Evolutionary conservation across 805 yeast genomes (phyloP).

Genomic region (Saccharomycopsis fermentans): DNA sequence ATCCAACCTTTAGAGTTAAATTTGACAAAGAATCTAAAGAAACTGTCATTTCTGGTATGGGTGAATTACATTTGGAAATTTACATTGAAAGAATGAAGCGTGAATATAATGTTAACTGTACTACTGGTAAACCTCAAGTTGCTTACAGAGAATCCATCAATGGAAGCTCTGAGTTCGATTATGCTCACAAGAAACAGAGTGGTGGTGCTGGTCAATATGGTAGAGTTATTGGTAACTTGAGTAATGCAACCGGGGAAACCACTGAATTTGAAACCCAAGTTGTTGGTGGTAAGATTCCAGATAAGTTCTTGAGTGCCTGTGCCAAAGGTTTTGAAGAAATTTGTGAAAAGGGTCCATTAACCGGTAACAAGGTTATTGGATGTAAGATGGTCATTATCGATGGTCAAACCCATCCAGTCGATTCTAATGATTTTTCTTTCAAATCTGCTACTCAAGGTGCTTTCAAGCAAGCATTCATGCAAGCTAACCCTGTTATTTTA

Average conservation of each 20-base stretch:
- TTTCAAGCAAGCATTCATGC: conserved; percentile 80
- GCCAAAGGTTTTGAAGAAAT: conserved; percentile 92
- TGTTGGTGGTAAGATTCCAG: conserved; percentile 96
- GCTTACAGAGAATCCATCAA: conserved; percentile 92
- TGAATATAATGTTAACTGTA: conserved; percentile 92
- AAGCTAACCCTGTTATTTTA: conserved; percentile 75
- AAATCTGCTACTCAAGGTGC: conserved; percentile 88
- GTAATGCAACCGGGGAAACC: conserved; percentile 47
- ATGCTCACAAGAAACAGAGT: conserved; percentile 93
- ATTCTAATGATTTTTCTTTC: conserved; percentile 92
- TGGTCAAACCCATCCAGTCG: conserved; percentile 96
- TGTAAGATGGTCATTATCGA: conserved; percentile 89
- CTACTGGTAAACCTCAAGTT: conserved; percentile 95
- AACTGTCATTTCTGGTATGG: conserved; percentile 95
- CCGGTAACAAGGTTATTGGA: conserved; percentile 90
- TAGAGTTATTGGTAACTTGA: conserved; percentile 79
- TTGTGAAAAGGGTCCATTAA: conserved; percentile 90
- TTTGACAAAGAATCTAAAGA: conserved; percentile 89
- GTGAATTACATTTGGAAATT: conserved; percentile 93
- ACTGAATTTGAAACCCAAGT: conserved; percentile 78
- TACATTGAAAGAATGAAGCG: conserved; percentile 97
- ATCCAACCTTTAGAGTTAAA: conserved; percentile 93
- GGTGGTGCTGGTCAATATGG: conserved; percentile 99
- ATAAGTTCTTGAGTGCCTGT: conserved; percentile 89
- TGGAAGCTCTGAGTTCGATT: conserved; percentile 67